Evolutionary conservation across 2,329 filamentous ascomycete genomes (phyloP), one percentile per base, ranked within the genome.

Genomic region (Hypoxylon sp.): DNA sequence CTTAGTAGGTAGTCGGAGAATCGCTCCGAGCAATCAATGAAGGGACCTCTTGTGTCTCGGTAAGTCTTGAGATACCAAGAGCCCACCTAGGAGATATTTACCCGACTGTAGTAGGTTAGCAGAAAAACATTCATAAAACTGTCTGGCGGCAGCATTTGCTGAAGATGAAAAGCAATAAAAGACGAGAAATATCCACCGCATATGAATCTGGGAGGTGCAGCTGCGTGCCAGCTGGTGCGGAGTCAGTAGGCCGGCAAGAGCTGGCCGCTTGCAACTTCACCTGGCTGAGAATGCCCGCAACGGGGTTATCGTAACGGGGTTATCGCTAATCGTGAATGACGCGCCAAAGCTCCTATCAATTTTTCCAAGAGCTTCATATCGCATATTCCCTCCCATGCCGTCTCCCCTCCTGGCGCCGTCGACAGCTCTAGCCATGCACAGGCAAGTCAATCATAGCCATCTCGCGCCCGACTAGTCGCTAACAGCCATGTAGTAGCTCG

Each of bases 401-500:
- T 42, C 60, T 41, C 50, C 53, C 48, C 55, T 15, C 35, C 17
- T 29, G 54, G 57, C 27, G 43, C 41, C 38, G 20, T 41, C 48
- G 45, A 43, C 55, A 55, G 59, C 48, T 55, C 43, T 54, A 70
- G 65, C 68, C 70, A 72, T 72, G 70, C 58, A 51, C 64, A 69
- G 68, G 68, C 65, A 58, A 69, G 66, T 62, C n/a, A 37, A 45
- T 43, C 15, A 6, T 40, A 41, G 27, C 20, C 13, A 35, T 6
- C 31, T 17, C 40, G 15, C 31, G 20, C n/a, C 20, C 42, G 59
- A 64, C 52, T 58, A 55, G 33, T 49, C 59, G 48, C 67, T 69
- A 62, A 71, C 55, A 23, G 40, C 26, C 23, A 63, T 61, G 55
- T 56, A 72, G 69, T 58, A 65, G 58, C 55, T 62, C 51, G 38